Base-by-base conservation (phyloP, 495 filamentous ascomycete genomes). In the Chaetomium fimeti region DNA sequence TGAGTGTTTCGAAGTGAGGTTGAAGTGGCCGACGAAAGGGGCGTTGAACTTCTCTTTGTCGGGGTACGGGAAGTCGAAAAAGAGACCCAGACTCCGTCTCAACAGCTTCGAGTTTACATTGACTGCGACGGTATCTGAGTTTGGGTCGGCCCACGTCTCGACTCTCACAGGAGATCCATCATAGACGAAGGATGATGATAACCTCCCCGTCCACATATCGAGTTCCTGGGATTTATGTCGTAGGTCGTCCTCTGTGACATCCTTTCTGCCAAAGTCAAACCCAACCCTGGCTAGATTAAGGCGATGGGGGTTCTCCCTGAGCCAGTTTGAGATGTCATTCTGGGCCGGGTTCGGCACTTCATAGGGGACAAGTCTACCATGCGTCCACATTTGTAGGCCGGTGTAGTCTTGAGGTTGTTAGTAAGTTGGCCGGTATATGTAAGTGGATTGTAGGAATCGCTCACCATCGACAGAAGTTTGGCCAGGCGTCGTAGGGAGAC, bases 331-430 rank as follows among this genome's bases (percentile, higher is more conserved):
- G 45, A 84, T 84, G 11, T 81, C 75, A 48, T 69, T 70, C 68
- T 85, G 71, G 2, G 72, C 76, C 40, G 83, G 78, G 57, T 84
- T 84, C 1, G 82, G 82, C 57, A 83, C 77, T 63, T 76, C 72
- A 60, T 84, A 84, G 32, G 80, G 80, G 13, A 85, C 77, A 7
- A 84, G 69, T 60, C 82, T 72, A n/a, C 72, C 83, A 70, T 84
- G 81, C 7, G 82, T 82, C 78, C 78, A 84, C 82, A 80, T 83
- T 59, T 82, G 70, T 29, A 80, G 38, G 1, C 81, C 78, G 0
- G 75, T 81, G 68, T 76, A 81, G 63, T 79, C 75, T 78, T 29
- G 15, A 27, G 0, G 6, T 5, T n/a, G 59, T 67, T 15, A 65
- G 60, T 47, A 2, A 53, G 28, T 16, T 12, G 45, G 43, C 16